These are phyloP conservation scores for Calcarisporium arbuscula DNA, from an alignment of 2,329 filamentous ascomycete species.

Conservation along the genomic window DNA sequence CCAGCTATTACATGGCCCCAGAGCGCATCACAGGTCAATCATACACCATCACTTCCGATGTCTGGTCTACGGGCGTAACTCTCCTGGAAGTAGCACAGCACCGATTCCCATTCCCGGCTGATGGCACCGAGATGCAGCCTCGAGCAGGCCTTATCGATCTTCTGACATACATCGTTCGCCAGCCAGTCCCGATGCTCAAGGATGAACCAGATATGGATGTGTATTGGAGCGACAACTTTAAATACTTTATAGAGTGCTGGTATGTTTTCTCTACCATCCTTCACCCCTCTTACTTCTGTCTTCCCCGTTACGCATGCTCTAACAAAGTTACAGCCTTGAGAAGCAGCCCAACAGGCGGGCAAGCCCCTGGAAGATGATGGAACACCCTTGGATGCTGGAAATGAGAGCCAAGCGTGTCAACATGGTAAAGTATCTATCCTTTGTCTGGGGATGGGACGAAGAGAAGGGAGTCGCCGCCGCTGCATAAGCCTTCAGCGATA, in stretches of 20 bases:
- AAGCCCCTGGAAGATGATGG: slow-evolving; percentile 96
- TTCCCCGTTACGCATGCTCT: slow-evolving; percentile 12
- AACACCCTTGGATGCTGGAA: slow-evolving; percentile 97
- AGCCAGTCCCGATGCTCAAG: slow-evolving; percentile 90
- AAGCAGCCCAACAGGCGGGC: slow-evolving; percentile 84
- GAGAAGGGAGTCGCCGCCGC: no score
- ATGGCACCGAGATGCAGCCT: slow-evolving; percentile 92
- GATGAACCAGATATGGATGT: slow-evolving; percentile 88
- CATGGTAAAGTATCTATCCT: slow-evolving; percentile 88
- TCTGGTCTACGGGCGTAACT: slow-evolving; percentile 96
- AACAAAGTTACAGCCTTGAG: slow-evolving; percentile 62
- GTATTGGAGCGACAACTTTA: slow-evolving; percentile 94
- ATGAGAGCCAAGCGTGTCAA: slow-evolving; percentile 96
- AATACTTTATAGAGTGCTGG: slow-evolving; percentile 99
- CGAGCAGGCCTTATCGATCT: slow-evolving; percentile 89
- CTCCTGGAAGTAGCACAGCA: slow-evolving; percentile 99
- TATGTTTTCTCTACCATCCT: slow-evolving; percentile 43
- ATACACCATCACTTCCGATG: slow-evolving; percentile 97
- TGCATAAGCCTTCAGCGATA: no score
- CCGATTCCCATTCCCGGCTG: slow-evolving; percentile 94
- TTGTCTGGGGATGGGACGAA: slow-evolving; percentile 97
- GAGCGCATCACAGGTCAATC: slow-evolving; percentile 96
- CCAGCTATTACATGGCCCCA: slow-evolving; percentile 98
- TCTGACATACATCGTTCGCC: slow-evolving; percentile 93
- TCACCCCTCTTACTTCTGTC: not conserved